A percentile compares a stretch with the other conserved stretches of the same genome.
Evolutionary conservation across 202 grass and related monocot genomes (phyloP).

Genomic region (Digitaria exilis): DNA sequence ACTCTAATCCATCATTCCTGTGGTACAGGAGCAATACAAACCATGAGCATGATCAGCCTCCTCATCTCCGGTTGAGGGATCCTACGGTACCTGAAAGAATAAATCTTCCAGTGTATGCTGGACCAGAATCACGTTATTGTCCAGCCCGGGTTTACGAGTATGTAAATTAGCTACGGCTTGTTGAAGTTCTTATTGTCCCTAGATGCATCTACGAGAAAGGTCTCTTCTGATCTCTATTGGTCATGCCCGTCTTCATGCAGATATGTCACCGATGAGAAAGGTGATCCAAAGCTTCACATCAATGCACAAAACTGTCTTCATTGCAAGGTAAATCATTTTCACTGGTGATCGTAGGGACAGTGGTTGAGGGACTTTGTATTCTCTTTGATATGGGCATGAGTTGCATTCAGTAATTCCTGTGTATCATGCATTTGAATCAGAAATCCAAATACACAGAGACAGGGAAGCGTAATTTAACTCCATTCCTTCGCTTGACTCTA

Average conservation of each 20-base stretch:
- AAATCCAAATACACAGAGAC: background rate
- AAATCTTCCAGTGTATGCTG: conserved; percentile 84
- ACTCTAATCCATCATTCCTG: conserved; percentile 14
- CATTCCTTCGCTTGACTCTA: background rate
- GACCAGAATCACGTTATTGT: conserved; percentile 80
- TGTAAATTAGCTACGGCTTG: conserved; percentile 17
- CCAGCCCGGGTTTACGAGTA: conserved; percentile 98
- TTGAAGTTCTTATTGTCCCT: conserved; percentile 1
- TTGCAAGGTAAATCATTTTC: conserved; percentile 67
- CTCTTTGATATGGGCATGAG: background rate
- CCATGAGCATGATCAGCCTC: conserved; percentile 96
- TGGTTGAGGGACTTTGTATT: background rate
- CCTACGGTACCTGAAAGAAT: conserved; percentile 61
- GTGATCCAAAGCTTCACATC: conserved; percentile 79
- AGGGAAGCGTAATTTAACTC: background rate
- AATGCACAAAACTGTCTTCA: conserved; percentile 98
- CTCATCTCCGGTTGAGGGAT: conserved; percentile 81
- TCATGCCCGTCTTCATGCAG: conserved; percentile 37
- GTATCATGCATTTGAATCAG: background rate
- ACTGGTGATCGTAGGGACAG: background rate
- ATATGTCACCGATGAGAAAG: conserved; percentile 72
- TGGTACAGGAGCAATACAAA: conserved; percentile 90
- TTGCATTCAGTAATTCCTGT: background rate
- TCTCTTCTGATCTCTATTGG: background rate
- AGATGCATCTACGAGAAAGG: background rate